Conservation (phyloP, 257 asterid genomes). For the Scutellaria minor region DNA sequence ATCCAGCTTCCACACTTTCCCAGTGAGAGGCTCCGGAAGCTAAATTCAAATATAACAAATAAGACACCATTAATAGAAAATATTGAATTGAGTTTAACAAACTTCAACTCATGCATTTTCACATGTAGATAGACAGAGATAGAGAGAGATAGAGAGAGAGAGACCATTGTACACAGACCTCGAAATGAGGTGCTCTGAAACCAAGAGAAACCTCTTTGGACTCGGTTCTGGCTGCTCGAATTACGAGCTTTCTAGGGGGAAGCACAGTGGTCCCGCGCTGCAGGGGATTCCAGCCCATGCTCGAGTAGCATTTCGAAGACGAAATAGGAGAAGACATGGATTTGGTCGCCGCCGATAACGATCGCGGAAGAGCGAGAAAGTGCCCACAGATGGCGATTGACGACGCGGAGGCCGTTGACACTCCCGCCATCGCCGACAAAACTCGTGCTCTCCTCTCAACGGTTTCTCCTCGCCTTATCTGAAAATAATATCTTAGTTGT, state of each 20-base stretch:
- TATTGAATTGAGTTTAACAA: background rate
- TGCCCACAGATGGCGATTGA: constrained; percentile 23
- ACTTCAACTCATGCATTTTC: background rate
- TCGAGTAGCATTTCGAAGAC: constrained; percentile 45
- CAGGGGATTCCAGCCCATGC: constrained; percentile 43
- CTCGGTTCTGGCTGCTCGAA: constrained; percentile 85
- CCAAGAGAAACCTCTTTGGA: constrained; percentile 75
- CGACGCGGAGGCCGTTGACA: constrained; percentile 47
- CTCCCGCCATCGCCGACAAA: constrained; percentile 57
- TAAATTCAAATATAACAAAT: constrained; percentile 35
- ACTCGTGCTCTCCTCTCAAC: constrained; percentile 17
- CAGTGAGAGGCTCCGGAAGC: constrained; percentile 91
- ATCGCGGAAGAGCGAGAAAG: constrained; percentile 37
- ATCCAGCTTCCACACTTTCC: constrained; percentile 77
- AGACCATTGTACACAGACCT: constrained; percentile 45
- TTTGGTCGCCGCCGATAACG: constrained; percentile 24
- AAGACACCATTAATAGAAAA: background rate
- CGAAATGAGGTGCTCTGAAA: constrained; percentile 80
- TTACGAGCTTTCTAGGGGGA: constrained; percentile 54
- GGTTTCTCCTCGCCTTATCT: constrained; percentile 36
- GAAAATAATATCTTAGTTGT: background rate
- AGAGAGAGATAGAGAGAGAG: background rate
- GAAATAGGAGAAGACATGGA: constrained; percentile 33
- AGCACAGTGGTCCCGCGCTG: constrained; percentile 37
- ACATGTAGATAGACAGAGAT: background rate